A percentile compares a stretch with the other conserved stretches of the same genome.
Conservation (phyloP, 225 moss, liverwort and hornwort species). For the Bryum argenteum region DNA sequence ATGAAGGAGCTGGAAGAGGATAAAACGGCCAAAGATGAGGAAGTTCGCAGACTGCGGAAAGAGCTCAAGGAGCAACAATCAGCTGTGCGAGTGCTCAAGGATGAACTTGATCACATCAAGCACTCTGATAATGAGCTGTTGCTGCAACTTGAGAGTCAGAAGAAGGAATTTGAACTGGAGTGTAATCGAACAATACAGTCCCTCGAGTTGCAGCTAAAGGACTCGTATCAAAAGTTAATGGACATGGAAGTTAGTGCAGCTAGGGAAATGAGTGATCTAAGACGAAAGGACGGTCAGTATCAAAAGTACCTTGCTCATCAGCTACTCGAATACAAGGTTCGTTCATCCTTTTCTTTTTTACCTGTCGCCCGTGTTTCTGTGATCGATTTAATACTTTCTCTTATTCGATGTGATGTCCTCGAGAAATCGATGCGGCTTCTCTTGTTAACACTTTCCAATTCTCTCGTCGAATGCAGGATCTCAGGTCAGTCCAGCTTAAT, state of each 20-base stretch:
- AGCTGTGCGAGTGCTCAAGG: slow-evolving; percentile 49
- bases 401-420: not conserved
- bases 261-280: slow-evolving; percentile 49
- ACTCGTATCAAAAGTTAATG: slow-evolving; percentile 45
- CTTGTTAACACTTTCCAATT: not conserved
- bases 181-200: slow-evolving; percentile 41
- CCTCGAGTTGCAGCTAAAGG: slow-evolving; percentile 52
- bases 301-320: slow-evolving; percentile 46
- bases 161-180: slow-evolving; percentile 55
- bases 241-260: slow-evolving; percentile 46
- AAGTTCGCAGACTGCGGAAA: slow-evolving; percentile 46
- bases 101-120: slow-evolving; percentile 57
- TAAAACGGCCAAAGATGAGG: slow-evolving; percentile 42
- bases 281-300: slow-evolving; percentile 46
- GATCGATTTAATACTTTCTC: not conserved
- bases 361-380: not conserved
- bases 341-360: not conserved
- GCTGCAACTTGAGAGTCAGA: slow-evolving; percentile 50
- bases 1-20: slow-evolving; percentile 43
- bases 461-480: slow-evolving; percentile 45
- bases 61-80: slow-evolving; percentile 44
- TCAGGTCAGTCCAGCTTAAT: slow-evolving; percentile 41
- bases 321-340: slow-evolving; percentile 55
- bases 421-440: slow-evolving; percentile 5
- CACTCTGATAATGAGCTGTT: slow-evolving; percentile 51